A percentile compares a stretch with the other conserved stretches of the same genome.
These are phyloP conservation scores for Torulaspora franciscae DNA, from an alignment of 805 yeast genomes.

Conservation along the genomic window DNA sequence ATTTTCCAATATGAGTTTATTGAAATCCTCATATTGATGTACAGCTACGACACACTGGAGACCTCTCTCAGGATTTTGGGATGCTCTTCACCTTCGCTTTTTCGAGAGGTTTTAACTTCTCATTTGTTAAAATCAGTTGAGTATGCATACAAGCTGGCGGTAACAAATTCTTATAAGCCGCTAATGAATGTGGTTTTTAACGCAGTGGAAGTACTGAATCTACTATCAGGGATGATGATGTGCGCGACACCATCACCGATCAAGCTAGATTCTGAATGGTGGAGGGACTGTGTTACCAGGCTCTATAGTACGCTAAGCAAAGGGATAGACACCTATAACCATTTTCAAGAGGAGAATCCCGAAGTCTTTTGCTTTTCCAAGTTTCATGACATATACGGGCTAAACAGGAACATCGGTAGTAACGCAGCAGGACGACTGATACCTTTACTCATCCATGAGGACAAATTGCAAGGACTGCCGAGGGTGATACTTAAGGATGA, in stretches of 20 bases:
- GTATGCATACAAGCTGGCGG: conserved; percentile 35
- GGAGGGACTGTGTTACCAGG: conserved; percentile 27
- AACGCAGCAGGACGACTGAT: conserved; percentile 24
- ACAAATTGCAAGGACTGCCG: conserved; percentile 24
- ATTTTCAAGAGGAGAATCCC: conserved; percentile 5
- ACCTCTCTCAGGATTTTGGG: conserved; percentile 34
- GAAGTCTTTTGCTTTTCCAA: conserved; percentile 11
- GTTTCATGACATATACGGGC: conserved; percentile 23
- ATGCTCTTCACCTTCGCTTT: conserved; percentile 14
- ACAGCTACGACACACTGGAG: conserved; percentile 55
- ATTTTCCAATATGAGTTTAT: conserved; percentile 45
- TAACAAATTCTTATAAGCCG: conserved; percentile 46
- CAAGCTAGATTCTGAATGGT: conserved; percentile 21
- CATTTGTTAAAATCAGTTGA: conserved; percentile 28
- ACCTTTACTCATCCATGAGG: conserved; percentile 19
- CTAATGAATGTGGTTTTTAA: conserved; percentile 50
- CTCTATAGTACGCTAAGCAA: conserved; percentile 24
- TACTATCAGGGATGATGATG: conserved; percentile 35
- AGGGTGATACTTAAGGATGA: conserved; percentile 30
- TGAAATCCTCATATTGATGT: conserved; percentile 47
- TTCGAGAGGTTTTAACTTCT: conserved; percentile 22
- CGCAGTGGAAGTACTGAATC: conserved; percentile 48
- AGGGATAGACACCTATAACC: conserved; percentile 14
- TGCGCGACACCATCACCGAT: conserved; percentile 1
- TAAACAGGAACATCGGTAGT: conserved; percentile 30